These are phyloP conservation scores for Hyaloperonospora brassicae DNA, from an alignment of 352 stramenopile species.

Conservation along the genomic window DNA sequence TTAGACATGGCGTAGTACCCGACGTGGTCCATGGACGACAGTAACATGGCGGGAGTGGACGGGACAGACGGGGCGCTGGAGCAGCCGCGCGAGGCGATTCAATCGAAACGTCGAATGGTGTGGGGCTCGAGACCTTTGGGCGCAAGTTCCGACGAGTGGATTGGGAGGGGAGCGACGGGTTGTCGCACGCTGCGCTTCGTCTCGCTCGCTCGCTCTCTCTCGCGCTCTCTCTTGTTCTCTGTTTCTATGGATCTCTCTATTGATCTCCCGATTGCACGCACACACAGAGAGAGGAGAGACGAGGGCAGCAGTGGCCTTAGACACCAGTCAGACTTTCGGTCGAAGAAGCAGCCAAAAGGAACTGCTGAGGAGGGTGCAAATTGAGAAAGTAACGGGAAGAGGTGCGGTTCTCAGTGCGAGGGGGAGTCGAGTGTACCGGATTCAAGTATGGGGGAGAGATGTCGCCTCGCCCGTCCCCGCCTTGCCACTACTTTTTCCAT, in stretches of 20 bases:
- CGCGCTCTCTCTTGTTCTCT: background rate
- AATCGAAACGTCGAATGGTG: constrained; percentile 11
- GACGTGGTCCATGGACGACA: constrained; percentile 77
- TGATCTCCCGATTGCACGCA: background rate
- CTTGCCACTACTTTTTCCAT: constrained; percentile 1
- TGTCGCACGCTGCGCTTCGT: constrained; percentile 6
- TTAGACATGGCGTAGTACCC: constrained; percentile 80
- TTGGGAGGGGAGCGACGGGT: constrained; percentile 7
- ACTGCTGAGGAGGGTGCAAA: background rate
- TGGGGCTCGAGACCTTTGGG: constrained; percentile 8
- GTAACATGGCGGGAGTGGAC: constrained; percentile 40
- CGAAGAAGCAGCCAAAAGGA: constrained; percentile 18
- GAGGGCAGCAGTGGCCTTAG: constrained; percentile 3
- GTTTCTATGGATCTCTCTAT: constrained; percentile 8
- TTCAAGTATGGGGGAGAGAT: constrained; percentile 1
- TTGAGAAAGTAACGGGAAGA: constrained; percentile 26
- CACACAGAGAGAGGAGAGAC: too few species aligned
- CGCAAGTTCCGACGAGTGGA: constrained; percentile 4
- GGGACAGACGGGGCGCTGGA: constrained; percentile 2
- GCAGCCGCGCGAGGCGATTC: constrained; percentile 10
- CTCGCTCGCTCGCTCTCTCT: too few species aligned
- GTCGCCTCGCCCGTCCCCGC: constrained; percentile 7
- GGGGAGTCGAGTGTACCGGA: background rate
- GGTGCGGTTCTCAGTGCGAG: constrained; percentile 13
- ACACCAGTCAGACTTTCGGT: constrained; percentile 20